Evolutionary conservation across 148 eudicot species (phyloP), one percentile per base, ranked within the genome.

Genomic region (Selenicereus undatus): DNA sequence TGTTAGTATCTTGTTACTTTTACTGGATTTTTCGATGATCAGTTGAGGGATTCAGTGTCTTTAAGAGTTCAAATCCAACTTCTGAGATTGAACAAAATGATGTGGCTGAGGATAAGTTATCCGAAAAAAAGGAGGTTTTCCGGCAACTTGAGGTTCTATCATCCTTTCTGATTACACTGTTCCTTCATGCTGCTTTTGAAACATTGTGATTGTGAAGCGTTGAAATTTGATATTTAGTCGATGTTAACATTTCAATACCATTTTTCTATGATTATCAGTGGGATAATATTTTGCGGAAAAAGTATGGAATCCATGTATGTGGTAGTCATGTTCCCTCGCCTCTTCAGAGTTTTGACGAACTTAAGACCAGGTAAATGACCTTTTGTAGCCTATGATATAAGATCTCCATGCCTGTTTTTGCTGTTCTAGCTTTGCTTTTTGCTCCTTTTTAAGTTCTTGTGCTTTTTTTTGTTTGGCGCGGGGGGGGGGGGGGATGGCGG

Each of bases 261-360:
- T 81, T 13, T 60, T 78, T 36, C 35, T 84, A 64, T 82, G 73
- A 42, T 42, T 85, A 65, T 73, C 73, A 95, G 98, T 84, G 93
- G 77, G 98, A 91, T 86, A 90, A 92, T 17, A 77, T 89, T 83
- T 81, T 88, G 81, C 89, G 98, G 71, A 95, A 91, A 91, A 87
- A 82, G 86, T 87, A 93, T 81, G 86, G 85, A 52, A 92, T 95
- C 83, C 97, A 95, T 81, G 81, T 89, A 73, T 89, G 89, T 81
- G 98, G 98, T 76, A 87, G 84, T 64, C 92, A 91, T 83, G 87
- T 93, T 75, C 93, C 98, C 32, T 88, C 98, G 69, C 98, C 98
- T 78, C 98, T 95, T 73, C 90, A 90, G 83, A 89, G 85, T 83
- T 95, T 95, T 76, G 75, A 81, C 42, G 97, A 95, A 76, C 86